A percentile compares a stretch with the other conserved stretches of the same genome.
Evolutionary conservation across 352 stramenopile genomes (phyloP).

Genomic region (Pythium myriotylum): DNA sequence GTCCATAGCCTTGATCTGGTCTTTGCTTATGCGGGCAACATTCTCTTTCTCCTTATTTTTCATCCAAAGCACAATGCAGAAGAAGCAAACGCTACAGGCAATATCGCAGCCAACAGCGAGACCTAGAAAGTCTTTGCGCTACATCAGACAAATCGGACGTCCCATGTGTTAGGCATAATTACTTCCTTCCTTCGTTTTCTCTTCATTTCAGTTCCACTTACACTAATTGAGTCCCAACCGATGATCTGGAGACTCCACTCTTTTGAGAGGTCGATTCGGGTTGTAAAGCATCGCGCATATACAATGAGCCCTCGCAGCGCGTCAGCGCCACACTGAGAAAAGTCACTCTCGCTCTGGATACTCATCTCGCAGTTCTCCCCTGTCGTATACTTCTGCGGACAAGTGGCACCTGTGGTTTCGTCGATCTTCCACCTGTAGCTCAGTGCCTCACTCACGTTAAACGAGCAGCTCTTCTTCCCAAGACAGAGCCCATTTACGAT

Average conservation of each 20-base stretch:
- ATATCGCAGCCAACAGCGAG: conserved; percentile 76
- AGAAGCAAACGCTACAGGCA: conserved; percentile 64
- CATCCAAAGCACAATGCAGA: conserved; percentile 73
- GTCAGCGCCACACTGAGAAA: conserved; percentile 39
- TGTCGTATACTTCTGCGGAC: conserved; percentile 30
- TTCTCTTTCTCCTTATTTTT: conserved; percentile 70
- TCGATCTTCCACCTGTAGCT: conserved; percentile 66
- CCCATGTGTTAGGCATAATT: too few relatives aligned
- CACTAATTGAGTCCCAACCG: conserved; percentile 80
- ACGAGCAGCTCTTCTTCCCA: conserved; percentile 62
- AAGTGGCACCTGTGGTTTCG: conserved; percentile 40
- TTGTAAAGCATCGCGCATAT: conserved; percentile 75
- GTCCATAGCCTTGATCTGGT: conserved; percentile 71
- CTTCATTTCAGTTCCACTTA: conserved; percentile 4
- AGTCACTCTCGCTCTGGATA: conserved; percentile 63
- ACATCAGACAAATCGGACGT: neutral
- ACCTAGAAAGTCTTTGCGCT: conserved; percentile 72
- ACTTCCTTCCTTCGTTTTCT: too few relatives aligned
- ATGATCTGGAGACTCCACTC: conserved; percentile 79
- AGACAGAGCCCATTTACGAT: conserved; percentile 79
- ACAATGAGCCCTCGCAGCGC: conserved; percentile 61
- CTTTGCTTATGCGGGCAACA: conserved; percentile 53
- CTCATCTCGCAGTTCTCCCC: conserved; percentile 43
- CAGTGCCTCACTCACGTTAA: conserved; percentile 62
- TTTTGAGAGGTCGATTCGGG: conserved; percentile 70